A percentile compares a stretch with the other conserved stretches of the same genome.
phyloP scores from a whole-genome alignment of 768 basidiomycete genomes.

The Rhizopogon vulgaris region DNA sequence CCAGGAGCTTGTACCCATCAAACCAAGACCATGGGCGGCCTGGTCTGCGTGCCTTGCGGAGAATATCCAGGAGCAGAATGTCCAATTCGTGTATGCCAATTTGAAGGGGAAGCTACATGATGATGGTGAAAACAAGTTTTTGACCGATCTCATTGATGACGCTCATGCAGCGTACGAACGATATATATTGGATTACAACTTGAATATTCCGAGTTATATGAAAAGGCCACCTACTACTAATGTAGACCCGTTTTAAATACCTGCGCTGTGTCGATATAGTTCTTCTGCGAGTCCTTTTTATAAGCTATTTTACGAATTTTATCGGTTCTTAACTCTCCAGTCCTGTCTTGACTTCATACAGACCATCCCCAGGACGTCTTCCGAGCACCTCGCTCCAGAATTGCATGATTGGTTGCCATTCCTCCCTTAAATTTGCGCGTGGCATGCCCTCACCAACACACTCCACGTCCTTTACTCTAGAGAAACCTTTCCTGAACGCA shows the following conservation, averaged over 20 bases:
- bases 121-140: neutral
- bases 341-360: constrained; percentile 62
- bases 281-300: neutral
- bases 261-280: too few relatives aligned
- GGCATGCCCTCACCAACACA: constrained; percentile 65
- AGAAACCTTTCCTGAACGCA: constrained; percentile 59
- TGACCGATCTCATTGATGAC: neutral
- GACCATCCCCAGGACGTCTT: constrained; percentile 49
- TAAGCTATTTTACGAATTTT: neutral
- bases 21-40: neutral
- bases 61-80: neutral
- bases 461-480: constrained; percentile 41
- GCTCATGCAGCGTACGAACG: neutral
- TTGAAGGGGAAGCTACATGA: too few relatives aligned
- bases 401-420: constrained; percentile 81
- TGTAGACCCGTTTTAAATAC: neutral
- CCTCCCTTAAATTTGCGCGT: constrained; percentile 44
- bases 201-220: too few relatives aligned
- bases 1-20: neutral
- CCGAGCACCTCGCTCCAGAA: constrained; percentile 76
- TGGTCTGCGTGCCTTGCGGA: neutral
- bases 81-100: neutral
- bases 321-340: neutral
- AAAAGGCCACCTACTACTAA: too few relatives aligned
- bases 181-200: neutral